A percentile compares a stretch with the other conserved stretches of the same genome.
phyloP scores from a whole-genome alignment of 1,139 yeast genomes.

The Taphrina flavorubra region DNA sequence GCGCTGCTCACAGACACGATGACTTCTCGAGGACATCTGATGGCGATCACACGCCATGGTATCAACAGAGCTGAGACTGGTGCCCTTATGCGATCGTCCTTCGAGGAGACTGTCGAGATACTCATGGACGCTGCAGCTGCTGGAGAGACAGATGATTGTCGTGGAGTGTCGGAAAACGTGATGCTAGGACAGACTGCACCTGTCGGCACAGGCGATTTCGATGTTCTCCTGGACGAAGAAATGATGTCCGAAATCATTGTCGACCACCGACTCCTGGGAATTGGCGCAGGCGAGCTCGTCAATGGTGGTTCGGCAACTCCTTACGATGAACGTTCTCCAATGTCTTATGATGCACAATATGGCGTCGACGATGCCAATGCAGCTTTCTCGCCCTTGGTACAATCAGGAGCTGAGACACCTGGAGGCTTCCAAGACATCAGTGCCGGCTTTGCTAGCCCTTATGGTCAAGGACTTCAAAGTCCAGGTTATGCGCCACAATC shows the following conservation, averaged over 20 bases:
- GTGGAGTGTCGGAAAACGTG: slow-evolving; percentile 97
- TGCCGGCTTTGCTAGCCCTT: slow-evolving; percentile 57
- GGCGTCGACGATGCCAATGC: slow-evolving; percentile 74
- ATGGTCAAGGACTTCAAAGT: slow-evolving; percentile 66
- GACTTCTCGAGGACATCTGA: slow-evolving; percentile 98
- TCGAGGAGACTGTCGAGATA: slow-evolving; percentile 98
- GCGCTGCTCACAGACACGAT: slow-evolving; percentile 95
- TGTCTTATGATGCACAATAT: slow-evolving; percentile 72
- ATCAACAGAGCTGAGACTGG: slow-evolving; percentile 98
- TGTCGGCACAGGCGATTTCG: slow-evolving; percentile 97
- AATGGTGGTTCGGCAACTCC: slow-evolving; percentile 94
- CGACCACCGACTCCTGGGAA: slow-evolving; percentile 54
- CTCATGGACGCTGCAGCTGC: slow-evolving; percentile 97
- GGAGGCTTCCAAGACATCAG: slow-evolving; percentile 95
- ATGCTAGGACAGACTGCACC: slow-evolving; percentile 99
- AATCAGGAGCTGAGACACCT: slow-evolving; percentile 80
- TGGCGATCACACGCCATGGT: slow-evolving; percentile 99
- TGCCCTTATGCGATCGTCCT: slow-evolving; percentile 98
- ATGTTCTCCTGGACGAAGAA: slow-evolving; percentile 90
- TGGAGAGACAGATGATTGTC: slow-evolving; percentile 96
- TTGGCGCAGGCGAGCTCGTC: slow-evolving; percentile 56
- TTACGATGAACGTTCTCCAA: slow-evolving; percentile 79
- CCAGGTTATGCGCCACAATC: slow-evolving; percentile 72
- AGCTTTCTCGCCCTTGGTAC: slow-evolving; percentile 86
- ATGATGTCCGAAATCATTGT: slow-evolving; percentile 73